phyloP scores from a whole-genome alignment of 2,329 filamentous ascomycete species.

The Rhinocladiella mackenziei region DNA sequence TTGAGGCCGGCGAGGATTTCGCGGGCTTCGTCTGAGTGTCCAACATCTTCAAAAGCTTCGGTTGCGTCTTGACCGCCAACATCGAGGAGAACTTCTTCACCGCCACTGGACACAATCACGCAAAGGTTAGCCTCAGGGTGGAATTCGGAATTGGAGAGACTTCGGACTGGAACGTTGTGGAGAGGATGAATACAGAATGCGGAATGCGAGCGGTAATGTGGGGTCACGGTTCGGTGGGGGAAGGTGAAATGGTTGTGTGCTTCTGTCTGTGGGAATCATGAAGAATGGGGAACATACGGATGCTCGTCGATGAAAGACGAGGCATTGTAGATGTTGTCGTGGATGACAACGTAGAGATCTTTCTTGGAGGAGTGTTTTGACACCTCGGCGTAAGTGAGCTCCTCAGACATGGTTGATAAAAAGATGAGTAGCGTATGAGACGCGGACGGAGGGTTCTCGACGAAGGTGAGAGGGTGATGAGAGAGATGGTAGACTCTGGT shows the following conservation, averaged over 20 bases:
- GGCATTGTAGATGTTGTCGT: constrained; percentile 94
- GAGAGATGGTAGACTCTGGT: background rate
- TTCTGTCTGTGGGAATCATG: background rate
- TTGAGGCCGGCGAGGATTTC: constrained; percentile 79
- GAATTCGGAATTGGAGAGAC: background rate
- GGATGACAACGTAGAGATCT: constrained; percentile 84
- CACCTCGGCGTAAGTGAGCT: constrained; percentile 75
- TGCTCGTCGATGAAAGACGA: constrained; percentile 94
- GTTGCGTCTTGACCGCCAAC: constrained; percentile 94
- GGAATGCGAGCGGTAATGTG: constrained; percentile 16
- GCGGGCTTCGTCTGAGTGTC: constrained; percentile 96
- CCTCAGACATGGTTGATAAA: constrained; percentile 46
- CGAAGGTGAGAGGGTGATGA: background rate
- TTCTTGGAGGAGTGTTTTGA: constrained; percentile 84
- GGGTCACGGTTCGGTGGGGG: constrained; percentile 17
- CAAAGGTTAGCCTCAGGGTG: background rate
- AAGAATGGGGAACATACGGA: constrained; percentile 57
- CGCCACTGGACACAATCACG: constrained; percentile 60
- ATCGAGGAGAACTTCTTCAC: constrained; percentile 96
- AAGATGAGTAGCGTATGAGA: background rate
- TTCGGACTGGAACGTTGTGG: background rate
- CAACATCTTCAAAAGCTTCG: constrained; percentile 98
- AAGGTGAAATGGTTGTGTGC: constrained; percentile 3
- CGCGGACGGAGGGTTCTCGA: background rate
- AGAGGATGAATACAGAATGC: background rate